A percentile compares a stretch with the other conserved stretches of the same genome.
Conservation (phyloP, 352 stramenopile species). For the Phytophthora nicotianae region DNA sequence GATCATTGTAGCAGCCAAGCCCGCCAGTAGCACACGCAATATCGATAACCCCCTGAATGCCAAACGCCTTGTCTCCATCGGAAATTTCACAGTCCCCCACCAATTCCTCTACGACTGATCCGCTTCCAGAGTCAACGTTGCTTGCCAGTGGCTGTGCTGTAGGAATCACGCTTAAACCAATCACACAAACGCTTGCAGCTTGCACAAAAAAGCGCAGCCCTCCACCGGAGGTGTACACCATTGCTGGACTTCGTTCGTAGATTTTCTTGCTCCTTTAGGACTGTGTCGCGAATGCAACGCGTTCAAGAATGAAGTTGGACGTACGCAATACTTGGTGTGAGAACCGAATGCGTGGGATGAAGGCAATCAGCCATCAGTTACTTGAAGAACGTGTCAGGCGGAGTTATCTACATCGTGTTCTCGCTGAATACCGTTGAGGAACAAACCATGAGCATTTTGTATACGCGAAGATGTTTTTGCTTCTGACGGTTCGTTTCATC, state of each 20-base stretch:
- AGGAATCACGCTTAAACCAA: slow-evolving; percentile 3
- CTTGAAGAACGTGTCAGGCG: neutral
- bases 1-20: slow-evolving; percentile 46
- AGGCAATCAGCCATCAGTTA: slow-evolving; percentile 4
- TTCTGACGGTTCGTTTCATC: slow-evolving; percentile 10
- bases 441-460: slow-evolving; percentile 7
- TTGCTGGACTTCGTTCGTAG: neutral
- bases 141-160: neutral
- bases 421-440: slow-evolving; percentile 14
- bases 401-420: neutral
- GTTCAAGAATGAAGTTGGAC: slow-evolving; percentile 22
- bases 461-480: slow-evolving; percentile 4
- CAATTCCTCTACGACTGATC: slow-evolving; percentile 9
- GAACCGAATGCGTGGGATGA: slow-evolving; percentile 21
- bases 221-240: slow-evolving; percentile 14
- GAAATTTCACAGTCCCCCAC: slow-evolving; percentile 21
- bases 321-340: neutral
- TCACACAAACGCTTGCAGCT: slow-evolving; percentile 4
- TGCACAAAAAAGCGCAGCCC: slow-evolving; percentile 12
- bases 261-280: neutral
- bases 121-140: slow-evolving; percentile 17
- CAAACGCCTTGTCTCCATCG: slow-evolving; percentile 37
- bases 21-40: slow-evolving; percentile 34
- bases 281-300: slow-evolving; percentile 11
- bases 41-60: slow-evolving; percentile 39